Base-by-base conservation (phyloP, 257 asterid species). In the Solanum chiquidenum region DNA sequence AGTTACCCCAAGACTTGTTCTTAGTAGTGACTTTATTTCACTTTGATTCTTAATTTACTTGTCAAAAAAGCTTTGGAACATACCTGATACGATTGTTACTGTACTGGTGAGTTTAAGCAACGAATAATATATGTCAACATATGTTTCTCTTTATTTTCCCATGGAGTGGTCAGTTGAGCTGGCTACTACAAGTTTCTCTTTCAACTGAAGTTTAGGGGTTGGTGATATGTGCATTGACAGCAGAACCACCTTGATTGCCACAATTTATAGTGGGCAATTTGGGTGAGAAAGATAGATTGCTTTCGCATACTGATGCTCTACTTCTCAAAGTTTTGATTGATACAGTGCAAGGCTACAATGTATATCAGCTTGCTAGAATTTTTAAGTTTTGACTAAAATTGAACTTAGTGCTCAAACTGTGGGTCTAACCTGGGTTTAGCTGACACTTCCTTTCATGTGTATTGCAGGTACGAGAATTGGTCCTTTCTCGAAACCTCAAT, bases 391-490 rank as follows among this genome's bases (percentile, higher is more conserved):
- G 75, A 49, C 33, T 12, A 11, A 73, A 72, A 55, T 60, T 52
- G 29, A n/a, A 37, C 68, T 40, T 29, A 31, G 12, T 49, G 29
- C 44, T 49, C 42, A 49, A 82, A 46, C 21, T 49, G 31, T 82
- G 85, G 64, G 69, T 31, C 42, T 46, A 35, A 29, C 69, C 27
- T 46, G 68, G 69, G 18, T 80, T 80, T 29, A 16, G 68, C 9
- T 80, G 85, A 29, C 18, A 27, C 25, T n/a, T 71, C 31, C 64
- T 62, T 12, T 69, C 71, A 66, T 88, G 25, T 68, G 55, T 23
- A 64, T 88, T 86, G 71, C 91, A 96, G 99, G 99, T 95, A 2
- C 92, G 98, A 12, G 97, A 95, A 88, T 89, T 97, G 92, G 99
- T 97, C 75, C 88, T 94, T 87, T 95, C 99, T 49, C 93, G 95